Evolutionary conservation across 2,329 filamentous ascomycete genomes (phyloP).

Genomic region (Pestalotiopsis sp.): DNA sequence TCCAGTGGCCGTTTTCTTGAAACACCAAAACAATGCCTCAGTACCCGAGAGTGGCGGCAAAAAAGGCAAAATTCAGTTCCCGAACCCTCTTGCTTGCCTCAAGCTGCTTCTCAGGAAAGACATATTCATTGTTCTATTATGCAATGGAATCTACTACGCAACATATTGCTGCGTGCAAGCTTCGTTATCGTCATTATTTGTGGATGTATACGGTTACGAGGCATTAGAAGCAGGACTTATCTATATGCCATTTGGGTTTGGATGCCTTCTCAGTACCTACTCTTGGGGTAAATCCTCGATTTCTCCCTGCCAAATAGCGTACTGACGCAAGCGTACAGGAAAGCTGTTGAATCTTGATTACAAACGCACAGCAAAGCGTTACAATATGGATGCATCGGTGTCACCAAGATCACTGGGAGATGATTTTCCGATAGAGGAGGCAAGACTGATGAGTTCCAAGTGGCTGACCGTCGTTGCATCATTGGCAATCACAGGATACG

Average conservation of each 20-base stretch:
- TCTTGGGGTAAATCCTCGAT: constrained; percentile 2
- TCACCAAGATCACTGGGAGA: not conserved
- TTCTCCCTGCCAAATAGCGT: not conserved
- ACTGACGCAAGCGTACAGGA: not conserved
- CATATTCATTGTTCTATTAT: constrained; percentile 17
- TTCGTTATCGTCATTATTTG: constrained; percentile 24
- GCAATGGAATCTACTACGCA: constrained; percentile 26
- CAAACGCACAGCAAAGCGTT: constrained; percentile 5
- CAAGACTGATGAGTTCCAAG: constrained; percentile 16
- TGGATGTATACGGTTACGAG: constrained; percentile 21
- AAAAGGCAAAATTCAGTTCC: constrained; percentile 7
- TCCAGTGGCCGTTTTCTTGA: constrained; percentile 2
- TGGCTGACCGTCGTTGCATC: constrained; percentile 13
- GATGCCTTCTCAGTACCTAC: constrained; percentile 12
- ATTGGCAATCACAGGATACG: constrained; percentile 15
- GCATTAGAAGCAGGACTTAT: constrained; percentile 22
- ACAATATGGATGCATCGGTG: not conserved
- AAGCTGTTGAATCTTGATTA: constrained; percentile 16
- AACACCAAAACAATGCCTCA: not conserved
- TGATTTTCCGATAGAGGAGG: constrained; percentile 18
- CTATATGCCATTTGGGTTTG: constrained; percentile 23
- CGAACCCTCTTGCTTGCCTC: constrained; percentile 19
- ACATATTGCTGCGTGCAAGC: constrained; percentile 23
- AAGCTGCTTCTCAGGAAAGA: constrained; percentile 15
- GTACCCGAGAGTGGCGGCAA: not conserved